These are phyloP conservation scores for Acorus gramineus DNA, from an alignment of 106 monocot species.

Conservation along the genomic window DNA sequence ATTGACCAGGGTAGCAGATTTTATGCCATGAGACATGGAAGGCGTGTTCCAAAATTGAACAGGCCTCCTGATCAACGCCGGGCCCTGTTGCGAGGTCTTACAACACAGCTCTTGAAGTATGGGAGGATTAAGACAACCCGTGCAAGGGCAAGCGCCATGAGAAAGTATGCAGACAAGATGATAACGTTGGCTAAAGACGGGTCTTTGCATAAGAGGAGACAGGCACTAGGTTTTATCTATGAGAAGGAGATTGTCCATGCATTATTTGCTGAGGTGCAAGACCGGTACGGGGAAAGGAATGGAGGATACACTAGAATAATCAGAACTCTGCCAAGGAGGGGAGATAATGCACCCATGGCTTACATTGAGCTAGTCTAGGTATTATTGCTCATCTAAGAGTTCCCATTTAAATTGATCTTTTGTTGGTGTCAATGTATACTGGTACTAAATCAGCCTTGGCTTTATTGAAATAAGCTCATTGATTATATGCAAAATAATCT, in stretches of 20 bases:
- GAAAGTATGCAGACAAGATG: constrained; percentile 95
- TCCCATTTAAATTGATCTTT: not conserved
- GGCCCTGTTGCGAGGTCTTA: constrained; percentile 80
- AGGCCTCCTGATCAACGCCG: constrained; percentile 88
- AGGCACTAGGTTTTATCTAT: constrained; percentile 87
- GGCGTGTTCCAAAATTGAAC: constrained; percentile 79
- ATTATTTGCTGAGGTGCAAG: constrained; percentile 84
- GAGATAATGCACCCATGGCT: constrained; percentile 99
- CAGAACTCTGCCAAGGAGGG: constrained; percentile 77
- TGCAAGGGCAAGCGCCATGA: constrained; percentile 77
- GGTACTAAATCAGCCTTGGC: too few relatives aligned
- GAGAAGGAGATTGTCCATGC: constrained; percentile 98
- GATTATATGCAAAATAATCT: too few relatives aligned
- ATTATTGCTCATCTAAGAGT: not conserved
- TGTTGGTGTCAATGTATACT: not conserved
- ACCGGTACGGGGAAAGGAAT: constrained; percentile 87
- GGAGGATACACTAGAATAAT: constrained; percentile 97
- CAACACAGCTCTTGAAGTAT: constrained; percentile 81
- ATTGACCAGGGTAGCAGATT: constrained; percentile 59
- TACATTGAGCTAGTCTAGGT: constrained; percentile 97
- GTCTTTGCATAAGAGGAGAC: constrained; percentile 95
- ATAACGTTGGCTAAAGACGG: constrained; percentile 94
- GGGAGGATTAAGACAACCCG: constrained; percentile 94
- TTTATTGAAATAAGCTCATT: too few relatives aligned
- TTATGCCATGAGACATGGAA: constrained; percentile 94